These are phyloP conservation scores for Mucor circinelloides DNA, from an alignment of 371 early-diverging fungal genomes.

Conservation along the genomic window DNA sequence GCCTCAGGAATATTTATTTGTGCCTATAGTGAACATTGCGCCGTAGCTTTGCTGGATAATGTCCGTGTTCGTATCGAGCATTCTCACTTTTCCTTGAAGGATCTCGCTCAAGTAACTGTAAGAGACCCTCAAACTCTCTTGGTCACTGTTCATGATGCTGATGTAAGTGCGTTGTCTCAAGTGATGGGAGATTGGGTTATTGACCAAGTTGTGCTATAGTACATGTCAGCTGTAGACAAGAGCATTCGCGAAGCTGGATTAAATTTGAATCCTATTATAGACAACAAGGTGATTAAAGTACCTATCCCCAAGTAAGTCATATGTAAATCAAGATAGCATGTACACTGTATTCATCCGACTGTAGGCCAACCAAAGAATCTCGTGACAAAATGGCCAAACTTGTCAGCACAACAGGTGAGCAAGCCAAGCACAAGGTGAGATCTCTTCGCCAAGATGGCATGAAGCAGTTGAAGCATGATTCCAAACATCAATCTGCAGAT, in stretches of 20 bases:
- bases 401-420: conserved; percentile 71
- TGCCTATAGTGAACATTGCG: background rate
- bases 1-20: background rate
- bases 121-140: conserved; percentile 88
- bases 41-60: conserved; percentile 71
- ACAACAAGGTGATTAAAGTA: conserved; percentile 73
- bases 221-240: conserved; percentile 73
- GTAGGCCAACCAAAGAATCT: conserved; percentile 77
- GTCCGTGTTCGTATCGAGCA: conserved; percentile 69
- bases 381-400: conserved; percentile 76
- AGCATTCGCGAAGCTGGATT: conserved; percentile 82
- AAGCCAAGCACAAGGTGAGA: conserved; percentile 68
- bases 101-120: conserved; percentile 81
- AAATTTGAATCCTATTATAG: conserved; percentile 80
- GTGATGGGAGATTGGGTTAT: background rate
- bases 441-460: conserved; percentile 73
- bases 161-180: conserved; percentile 45
- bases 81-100: conserved; percentile 59
- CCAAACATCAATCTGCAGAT: conserved; percentile 63
- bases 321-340: background rate
- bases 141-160: conserved; percentile 78
- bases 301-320: conserved; percentile 83
- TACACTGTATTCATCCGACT: background rate
- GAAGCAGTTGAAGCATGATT: conserved; percentile 74
- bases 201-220: conserved; percentile 38